Evolutionary conservation across 2,329 filamentous ascomycete species (phyloP), one percentile per base, ranked within the genome.

Genomic region (Trichoderma sp.): DNA sequence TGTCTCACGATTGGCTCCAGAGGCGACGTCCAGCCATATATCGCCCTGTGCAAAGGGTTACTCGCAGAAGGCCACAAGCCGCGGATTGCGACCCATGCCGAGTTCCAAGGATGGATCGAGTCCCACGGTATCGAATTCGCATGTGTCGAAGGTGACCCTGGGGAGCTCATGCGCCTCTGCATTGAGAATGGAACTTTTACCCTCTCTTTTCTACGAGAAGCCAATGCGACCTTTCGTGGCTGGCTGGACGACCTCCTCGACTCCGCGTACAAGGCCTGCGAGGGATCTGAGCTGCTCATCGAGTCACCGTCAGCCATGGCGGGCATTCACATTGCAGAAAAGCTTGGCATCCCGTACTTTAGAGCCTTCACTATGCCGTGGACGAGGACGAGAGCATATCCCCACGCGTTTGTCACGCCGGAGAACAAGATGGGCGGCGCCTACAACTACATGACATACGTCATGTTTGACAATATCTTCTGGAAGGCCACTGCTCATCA

Each of bases 141-240:
- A 5, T 88, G 90, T 7, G 90, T 99, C 0, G 93, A 90, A 67
- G 95, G 95, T 39, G 93, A 99, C 72, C 95, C 95, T 0, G 92
- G 88, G 39, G 94, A 98, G 77, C 83, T 99, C 52, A 98, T 99
- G 94, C 86, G 90, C 1, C 88, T 99, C 47, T 99, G 95, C 73
- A 94, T 98, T 56, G 93, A 98, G 74, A 92, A 98, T 73, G 95
- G 95, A 72, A 98, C 97, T 79, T 99, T 99, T 74, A 98, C 95
- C 0, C 90, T 90, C 71, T 89, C 91, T 0, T 99, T 99, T 76
- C 80, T 99, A 63, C 89, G 86, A 66, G 93, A 97, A 75, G 93
- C 94, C 44, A 94, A 91, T 66, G 82, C 85, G 7, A 93, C 91
- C 70, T 97, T 98, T 78, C 90, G 95, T 62, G 90, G 88, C n/a